A percentile compares a stretch with the other conserved stretches of the same genome.
phyloP scores from a whole-genome alignment of 2,329 filamentous ascomycete genomes.

The Neurospora crassa region DNA sequence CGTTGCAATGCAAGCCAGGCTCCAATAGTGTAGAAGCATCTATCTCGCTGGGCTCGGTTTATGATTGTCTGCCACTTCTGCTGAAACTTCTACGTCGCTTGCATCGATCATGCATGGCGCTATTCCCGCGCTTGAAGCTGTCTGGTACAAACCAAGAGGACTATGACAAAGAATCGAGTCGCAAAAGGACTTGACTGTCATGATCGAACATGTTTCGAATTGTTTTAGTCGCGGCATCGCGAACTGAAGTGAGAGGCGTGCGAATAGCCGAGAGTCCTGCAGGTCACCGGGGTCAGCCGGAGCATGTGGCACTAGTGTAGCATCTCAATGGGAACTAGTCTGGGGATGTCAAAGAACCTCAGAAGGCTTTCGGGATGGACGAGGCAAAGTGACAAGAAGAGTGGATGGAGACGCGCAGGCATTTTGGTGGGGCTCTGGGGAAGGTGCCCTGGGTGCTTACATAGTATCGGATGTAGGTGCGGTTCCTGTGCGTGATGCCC shows the following conservation, averaged over 20 bases:
- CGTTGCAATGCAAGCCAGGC: background rate
- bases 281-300: background rate
- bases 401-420: background rate
- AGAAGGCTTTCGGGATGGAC: background rate
- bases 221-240: background rate
- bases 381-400: background rate
- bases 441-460: background rate
- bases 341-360: background rate
- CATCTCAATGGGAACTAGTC: background rate
- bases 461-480: background rate
- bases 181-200: background rate
- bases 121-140: background rate
- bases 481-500: background rate
- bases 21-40: background rate
- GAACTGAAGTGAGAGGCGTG: background rate
- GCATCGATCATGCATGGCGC: background rate
- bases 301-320: background rate
- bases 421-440: background rate
- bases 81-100: background rate
- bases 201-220: background rate
- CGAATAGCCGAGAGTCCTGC: background rate
- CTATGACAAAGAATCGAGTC: background rate
- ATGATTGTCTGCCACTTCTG: background rate
- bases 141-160: background rate
- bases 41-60: background rate